A percentile compares a stretch with the other conserved stretches of the same genome.
Conservation (phyloP, 179 eudicot genomes). For the Heliamphora pulchella region DNA sequence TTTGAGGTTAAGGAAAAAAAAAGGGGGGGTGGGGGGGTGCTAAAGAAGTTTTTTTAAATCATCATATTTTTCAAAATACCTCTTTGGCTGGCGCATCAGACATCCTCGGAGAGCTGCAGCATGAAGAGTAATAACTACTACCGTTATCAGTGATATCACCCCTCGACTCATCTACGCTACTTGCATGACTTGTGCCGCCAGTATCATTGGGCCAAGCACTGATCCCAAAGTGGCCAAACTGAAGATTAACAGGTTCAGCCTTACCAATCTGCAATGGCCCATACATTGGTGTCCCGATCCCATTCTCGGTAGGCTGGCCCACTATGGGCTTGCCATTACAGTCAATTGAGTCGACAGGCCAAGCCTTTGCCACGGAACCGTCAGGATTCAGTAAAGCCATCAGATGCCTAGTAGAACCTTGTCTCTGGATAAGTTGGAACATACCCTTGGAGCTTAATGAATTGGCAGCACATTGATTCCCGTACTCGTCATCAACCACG, state of each 20-base stretch:
- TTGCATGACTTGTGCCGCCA: slow-evolving; percentile 82
- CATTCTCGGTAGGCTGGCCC: slow-evolving; percentile 36
- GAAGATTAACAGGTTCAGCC: slow-evolving; percentile 87
- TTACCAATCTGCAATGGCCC: slow-evolving; percentile 70
- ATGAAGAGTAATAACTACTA: slow-evolving; percentile 71
- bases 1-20: background rate
- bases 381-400: slow-evolving; percentile 90
- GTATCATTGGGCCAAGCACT: slow-evolving; percentile 96
- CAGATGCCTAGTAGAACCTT: slow-evolving; percentile 79
- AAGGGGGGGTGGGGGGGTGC: too few relatives aligned
- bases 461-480: slow-evolving; percentile 86
- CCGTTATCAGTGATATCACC: slow-evolving; percentile 74
- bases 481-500: slow-evolving; percentile 68
- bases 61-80: slow-evolving; percentile 32
- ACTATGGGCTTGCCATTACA: slow-evolving; percentile 39
- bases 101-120: slow-evolving; percentile 84
- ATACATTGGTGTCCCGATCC: slow-evolving; percentile 66
- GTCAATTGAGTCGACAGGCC: slow-evolving; percentile 69
- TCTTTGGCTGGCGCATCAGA: slow-evolving; percentile 88
- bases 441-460: slow-evolving; percentile 87
- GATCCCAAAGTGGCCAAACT: slow-evolving; percentile 91
- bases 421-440: slow-evolving; percentile 91
- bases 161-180: slow-evolving; percentile 84
- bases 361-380: slow-evolving; percentile 96
- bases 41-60: background rate